Conservation (phyloP, 495 filamentous ascomycete species). For the Penicillium paradoxum region DNA sequence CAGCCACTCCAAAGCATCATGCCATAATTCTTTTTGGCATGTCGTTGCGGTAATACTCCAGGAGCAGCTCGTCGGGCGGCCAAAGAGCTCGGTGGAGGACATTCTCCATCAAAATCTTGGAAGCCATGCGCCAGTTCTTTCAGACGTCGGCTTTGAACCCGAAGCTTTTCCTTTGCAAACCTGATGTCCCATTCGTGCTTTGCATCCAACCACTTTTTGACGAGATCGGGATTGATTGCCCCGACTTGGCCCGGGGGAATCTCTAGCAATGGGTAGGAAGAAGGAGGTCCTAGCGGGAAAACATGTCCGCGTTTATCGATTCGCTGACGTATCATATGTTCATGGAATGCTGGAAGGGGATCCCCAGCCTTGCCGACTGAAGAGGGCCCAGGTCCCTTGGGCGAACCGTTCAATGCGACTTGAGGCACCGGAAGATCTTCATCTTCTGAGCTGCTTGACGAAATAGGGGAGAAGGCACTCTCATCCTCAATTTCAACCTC, state of each 20-base stretch:
- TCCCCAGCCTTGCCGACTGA: slow-evolving; percentile 78
- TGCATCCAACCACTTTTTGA: slow-evolving; percentile 74
- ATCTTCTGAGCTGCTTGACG: slow-evolving; percentile 47
- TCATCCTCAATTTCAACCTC: slow-evolving; percentile 79
- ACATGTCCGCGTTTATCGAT: slow-evolving; percentile 72
- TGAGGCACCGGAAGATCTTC: slow-evolving; percentile 20
- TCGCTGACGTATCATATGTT: slow-evolving; percentile 87
- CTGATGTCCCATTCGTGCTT: slow-evolving; percentile 66
- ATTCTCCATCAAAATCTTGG: slow-evolving; percentile 65
- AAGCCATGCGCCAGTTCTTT: slow-evolving; percentile 67
- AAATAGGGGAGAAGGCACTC: slow-evolving; percentile 69
- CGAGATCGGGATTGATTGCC: slow-evolving; percentile 70
- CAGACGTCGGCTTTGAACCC: slow-evolving; percentile 63
- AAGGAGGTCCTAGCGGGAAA: slow-evolving; percentile 56
- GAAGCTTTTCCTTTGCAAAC: slow-evolving; percentile 60
- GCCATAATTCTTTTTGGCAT: slow-evolving; percentile 57
- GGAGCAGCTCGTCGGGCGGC: slow-evolving; percentile 60
- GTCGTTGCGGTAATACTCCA: slow-evolving; percentile 49
- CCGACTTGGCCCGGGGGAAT: slow-evolving; percentile 63
- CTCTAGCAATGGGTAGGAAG: slow-evolving; percentile 56
- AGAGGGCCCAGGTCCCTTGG: slow-evolving; percentile 17
- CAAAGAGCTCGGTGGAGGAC: slow-evolving; percentile 76
- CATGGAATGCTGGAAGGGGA: slow-evolving; percentile 66
- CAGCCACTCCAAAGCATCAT: slow-evolving; percentile 78
- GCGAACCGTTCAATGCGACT: slow-evolving; percentile 18